Percentiles rank a stretch among this genome's conserved stretches.
Evolutionary conservation across 768 basidiomycete species (phyloP).

Genomic region (Calocera viscosa): DNA sequence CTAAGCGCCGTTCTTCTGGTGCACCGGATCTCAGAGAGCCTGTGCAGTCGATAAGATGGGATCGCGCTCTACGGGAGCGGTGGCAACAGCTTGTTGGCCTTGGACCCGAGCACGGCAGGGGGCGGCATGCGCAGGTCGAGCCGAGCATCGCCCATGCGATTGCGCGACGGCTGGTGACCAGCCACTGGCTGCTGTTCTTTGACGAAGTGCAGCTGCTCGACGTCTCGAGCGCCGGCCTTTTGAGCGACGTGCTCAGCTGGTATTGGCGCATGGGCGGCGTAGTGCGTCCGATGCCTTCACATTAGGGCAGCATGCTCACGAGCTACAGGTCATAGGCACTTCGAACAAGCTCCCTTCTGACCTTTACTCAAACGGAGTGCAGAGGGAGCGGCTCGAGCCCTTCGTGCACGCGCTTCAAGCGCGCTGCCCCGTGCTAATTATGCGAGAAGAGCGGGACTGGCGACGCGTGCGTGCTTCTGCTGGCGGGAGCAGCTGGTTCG

Average conservation of each 20-base stretch:
- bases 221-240: conserved; percentile 42
- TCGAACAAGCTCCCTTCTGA: conserved; percentile 45
- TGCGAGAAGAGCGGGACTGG: conserved; percentile 40
- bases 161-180: conserved; percentile 35
- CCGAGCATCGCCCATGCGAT: conserved; percentile 35
- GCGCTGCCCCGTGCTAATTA: conserved; percentile 38
- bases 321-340: conserved; percentile 26
- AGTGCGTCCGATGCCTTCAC: conserved; percentile 27
- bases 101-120: conserved; percentile 24
- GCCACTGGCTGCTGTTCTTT: conserved; percentile 42
- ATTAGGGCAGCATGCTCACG: conserved; percentile 22
- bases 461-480: conserved; percentile 22
- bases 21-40: conserved; percentile 23
- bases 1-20: conserved; percentile 31
- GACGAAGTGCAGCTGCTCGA: conserved; percentile 52
- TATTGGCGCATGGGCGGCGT: conserved; percentile 54
- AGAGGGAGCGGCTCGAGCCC: conserved; percentile 42
- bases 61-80: conserved; percentile 24
- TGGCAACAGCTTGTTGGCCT: conserved; percentile 23
- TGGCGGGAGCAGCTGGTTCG: conserved; percentile 14
- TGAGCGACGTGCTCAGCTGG: conserved; percentile 44
- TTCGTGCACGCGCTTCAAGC: conserved; percentile 45
- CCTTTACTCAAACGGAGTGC: conserved; percentile 46
- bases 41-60: conserved; percentile 22
- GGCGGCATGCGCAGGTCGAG: conserved; percentile 19